Base-by-base conservation (phyloP, 2,329 filamentous ascomycete species). In the Penicillium sp. region DNA sequence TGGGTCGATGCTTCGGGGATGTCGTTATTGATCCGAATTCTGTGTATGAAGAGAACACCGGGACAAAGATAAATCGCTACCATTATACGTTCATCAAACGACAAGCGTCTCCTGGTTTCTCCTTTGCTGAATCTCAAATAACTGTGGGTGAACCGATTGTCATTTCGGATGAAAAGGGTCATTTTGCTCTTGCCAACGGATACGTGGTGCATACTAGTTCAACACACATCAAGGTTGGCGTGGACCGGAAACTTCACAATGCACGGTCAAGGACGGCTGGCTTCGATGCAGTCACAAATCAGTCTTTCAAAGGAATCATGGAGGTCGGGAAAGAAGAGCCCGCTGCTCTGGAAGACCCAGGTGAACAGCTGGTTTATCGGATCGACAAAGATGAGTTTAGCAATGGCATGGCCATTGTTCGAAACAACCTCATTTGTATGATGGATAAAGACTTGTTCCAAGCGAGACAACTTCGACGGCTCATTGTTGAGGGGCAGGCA, bases 351-450 rank as follows among this genome's bases (percentile, higher is more conserved):
- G 59, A 63, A 56, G 79, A 77, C 35, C 75, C 75, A 0, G 75
- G 79, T 25, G 77, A 82, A 35, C 76, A 83, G 54, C 78, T 80
- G 6, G 73, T 82, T 39, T 99, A 96, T 66, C 88, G 94, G 25
- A 79, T 99, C 4, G 94, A 99, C 74, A 97, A 97, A 70, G 94
- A 99, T 66, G 94, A 99, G 68, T 99, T 99, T 73, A 96, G 91
- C 74, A 97, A 96, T 66, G 94, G 94, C 54, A 96, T 99, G 90
- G 91, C 94, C 3, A 88, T 89, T 31, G 90, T 96, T 44, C 86
- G 94, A 50, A 97, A 96, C 74, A 99, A 97, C 64, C 82, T 99
- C 1, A 85, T 97, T 32, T 90, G 92, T 62, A 84, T 96, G 65
- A 97, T 99, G 92, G 85, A 90, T 39, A 86, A 91, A 61, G 84